A percentile compares a stretch with the other conserved stretches of the same genome.
Conservation (phyloP, 306 rosid species). For the Arachis stenosperma region DNA sequence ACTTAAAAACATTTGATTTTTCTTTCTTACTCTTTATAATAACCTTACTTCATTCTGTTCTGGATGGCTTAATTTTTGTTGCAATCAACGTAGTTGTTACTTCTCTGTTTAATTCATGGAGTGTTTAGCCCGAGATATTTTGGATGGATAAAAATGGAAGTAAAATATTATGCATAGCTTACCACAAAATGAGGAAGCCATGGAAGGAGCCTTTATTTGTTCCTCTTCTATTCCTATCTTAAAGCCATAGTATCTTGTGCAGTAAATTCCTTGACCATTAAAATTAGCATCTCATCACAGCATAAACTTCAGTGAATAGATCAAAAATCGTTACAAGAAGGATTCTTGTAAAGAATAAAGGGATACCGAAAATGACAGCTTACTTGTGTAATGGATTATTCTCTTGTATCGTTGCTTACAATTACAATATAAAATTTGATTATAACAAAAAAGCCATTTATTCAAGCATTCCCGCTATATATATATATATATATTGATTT, state of each 20-base stretch:
- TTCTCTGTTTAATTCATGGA: too few relatives aligned
- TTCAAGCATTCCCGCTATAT: too few relatives aligned
- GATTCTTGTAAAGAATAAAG: slow-evolving; percentile 27
- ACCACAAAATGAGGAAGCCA: not conserved
- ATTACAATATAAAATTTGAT: too few relatives aligned
- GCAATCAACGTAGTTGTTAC: too few relatives aligned
- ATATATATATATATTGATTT: too few relatives aligned
- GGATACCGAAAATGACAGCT: slow-evolving; percentile 30
- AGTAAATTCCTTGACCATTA: not conserved
- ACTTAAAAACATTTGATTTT: too few relatives aligned
- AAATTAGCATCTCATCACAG: not conserved
- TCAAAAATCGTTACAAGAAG: not conserved
- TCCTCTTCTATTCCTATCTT: not conserved
- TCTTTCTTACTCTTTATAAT: too few relatives aligned
- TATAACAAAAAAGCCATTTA: too few relatives aligned
- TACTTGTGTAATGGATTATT: slow-evolving; percentile 48
- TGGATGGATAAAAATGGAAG: too few relatives aligned
- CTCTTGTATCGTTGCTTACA: not conserved
- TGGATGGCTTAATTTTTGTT: too few relatives aligned
- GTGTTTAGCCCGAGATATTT: too few relatives aligned
- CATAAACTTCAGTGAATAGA: slow-evolving; percentile 20
- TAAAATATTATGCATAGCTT: not conserved
- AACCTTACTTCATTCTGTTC: too few relatives aligned
- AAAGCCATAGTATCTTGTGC: not conserved
- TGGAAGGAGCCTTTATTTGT: not conserved